phyloP scores from a whole-genome alignment of 768 basidiomycete genomes.

The Solioccasus polychromus region DNA sequence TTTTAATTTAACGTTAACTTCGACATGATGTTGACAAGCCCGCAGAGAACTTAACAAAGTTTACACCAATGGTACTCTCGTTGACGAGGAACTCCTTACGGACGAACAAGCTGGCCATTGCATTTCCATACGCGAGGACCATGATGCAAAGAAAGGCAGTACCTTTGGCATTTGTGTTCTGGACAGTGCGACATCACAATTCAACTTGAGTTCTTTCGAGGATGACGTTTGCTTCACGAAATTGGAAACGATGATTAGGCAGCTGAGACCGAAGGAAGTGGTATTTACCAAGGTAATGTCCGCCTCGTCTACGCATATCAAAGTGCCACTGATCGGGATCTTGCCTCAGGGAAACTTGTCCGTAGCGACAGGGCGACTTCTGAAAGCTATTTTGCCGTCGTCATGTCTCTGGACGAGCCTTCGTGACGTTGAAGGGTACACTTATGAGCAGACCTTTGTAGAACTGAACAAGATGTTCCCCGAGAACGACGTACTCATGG shows the following conservation, averaged over 20 bases:
- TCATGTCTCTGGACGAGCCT: conserved; percentile 89
- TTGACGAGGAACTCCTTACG: conserved; percentile 82
- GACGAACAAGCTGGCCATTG: conserved; percentile 97
- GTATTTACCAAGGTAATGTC: conserved; percentile 75
- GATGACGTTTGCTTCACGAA: conserved; percentile 93
- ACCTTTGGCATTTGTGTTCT: conserved; percentile 87
- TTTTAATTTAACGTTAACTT: conserved; percentile 1
- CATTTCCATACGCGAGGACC: conserved; percentile 75
- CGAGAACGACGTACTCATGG: conserved; percentile 41
- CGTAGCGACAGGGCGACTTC: conserved; percentile 73
- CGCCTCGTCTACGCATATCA: neutral
- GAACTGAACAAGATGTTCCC: conserved; percentile 70
- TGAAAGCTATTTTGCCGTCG: conserved; percentile 77
- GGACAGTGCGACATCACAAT: conserved; percentile 94
- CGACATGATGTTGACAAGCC: conserved; percentile 1
- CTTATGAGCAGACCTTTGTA: conserved; percentile 64
- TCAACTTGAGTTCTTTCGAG: conserved; percentile 84
- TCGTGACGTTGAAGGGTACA: conserved; percentile 77
- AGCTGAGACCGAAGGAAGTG: conserved; percentile 89
- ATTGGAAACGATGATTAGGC: conserved; percentile 90
- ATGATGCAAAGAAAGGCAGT: conserved; percentile 36
- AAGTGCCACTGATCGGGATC: neutral
- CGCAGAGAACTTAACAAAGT: conserved; percentile 88
- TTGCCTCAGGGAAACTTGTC: conserved; percentile 68
- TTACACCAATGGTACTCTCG: conserved; percentile 93